These are phyloP conservation scores for Trametes cubensis DNA, from an alignment of 768 basidiomycete genomes.

Conservation along the genomic window DNA sequence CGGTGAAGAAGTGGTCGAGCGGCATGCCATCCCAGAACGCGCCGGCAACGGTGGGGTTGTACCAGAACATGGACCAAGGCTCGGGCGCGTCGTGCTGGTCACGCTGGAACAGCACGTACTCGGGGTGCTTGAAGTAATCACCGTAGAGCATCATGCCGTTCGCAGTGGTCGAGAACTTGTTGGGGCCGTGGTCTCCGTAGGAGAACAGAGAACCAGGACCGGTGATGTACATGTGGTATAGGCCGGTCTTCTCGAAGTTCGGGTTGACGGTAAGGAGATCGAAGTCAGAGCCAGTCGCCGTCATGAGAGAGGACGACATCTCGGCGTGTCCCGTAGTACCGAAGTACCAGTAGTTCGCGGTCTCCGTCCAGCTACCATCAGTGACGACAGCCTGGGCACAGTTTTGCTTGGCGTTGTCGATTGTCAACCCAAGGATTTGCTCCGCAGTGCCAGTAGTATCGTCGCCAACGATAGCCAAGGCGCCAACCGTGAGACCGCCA, in stretches of 20 bases:
- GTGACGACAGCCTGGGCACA: constrained; percentile 64
- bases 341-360: constrained; percentile 94
- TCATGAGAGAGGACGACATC: constrained; percentile 77
- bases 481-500: constrained; percentile 82
- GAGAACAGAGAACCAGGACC: constrained; percentile 88
- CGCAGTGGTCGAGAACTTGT: constrained; percentile 94
- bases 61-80: constrained; percentile 81
- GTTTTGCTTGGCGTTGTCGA: constrained; percentile 75
- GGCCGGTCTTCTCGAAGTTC: constrained; percentile 70
- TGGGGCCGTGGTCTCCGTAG: constrained; percentile 85
- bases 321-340: constrained; percentile 91
- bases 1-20: constrained; percentile 83
- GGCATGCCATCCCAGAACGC: constrained; percentile 90
- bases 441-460: constrained; percentile 74
- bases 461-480: constrained; percentile 88
- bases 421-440: constrained; percentile 65
- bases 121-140: constrained; percentile 64
- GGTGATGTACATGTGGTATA: constrained; percentile 87
- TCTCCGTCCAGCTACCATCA: constrained; percentile 94
- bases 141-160: constrained; percentile 85
- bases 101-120: constrained; percentile 87
- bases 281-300: constrained; percentile 85
- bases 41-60: constrained; percentile 77
- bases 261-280: constrained; percentile 71
- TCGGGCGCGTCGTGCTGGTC: constrained; percentile 65